Evolutionary conservation across 2,329 filamentous ascomycete genomes (phyloP), one percentile per base, ranked within the genome.

Genomic region (Ilyonectria destructans): DNA sequence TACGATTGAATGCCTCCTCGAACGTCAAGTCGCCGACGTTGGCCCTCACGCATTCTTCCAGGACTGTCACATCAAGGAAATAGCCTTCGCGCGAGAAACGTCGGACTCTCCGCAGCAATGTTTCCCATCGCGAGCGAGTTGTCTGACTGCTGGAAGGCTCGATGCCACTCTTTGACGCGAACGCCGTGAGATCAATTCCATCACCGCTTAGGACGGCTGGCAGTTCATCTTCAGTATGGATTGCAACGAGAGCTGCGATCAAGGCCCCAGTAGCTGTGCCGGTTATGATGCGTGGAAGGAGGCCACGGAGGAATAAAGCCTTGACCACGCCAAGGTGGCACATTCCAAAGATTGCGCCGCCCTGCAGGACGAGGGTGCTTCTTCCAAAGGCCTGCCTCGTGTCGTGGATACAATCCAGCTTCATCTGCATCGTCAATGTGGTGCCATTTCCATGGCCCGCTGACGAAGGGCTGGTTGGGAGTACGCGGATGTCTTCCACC

Each of bases 11-110:
- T 0, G 96, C 96, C 82, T 98, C 96, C 80, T 97, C 94, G 77
- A 98, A 98, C 0, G 95, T 98, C 69, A 97, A 79, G 75, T 97
- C 93, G 10, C 95, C 95, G 15, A 97, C 91, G 73, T 97, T 97
- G 15, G 91, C 90, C 65, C 92, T 88, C 15, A 98, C 92, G 73
- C 94, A 96, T 66, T 95, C 90, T 77, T 97, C 94, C 52, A 98
- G 82, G 10, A 97, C 91, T 46, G 88, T 89, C 4, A 94, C 90
- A 78, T 98, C 95, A 33, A 97, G 87, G 67, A 97, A 93, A 77
- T 97, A 94, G 0, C 95, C 95, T 73, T 95, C 92, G 45, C 85
- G 85, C 57, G 91, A 85, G 77, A 96, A 95, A 52, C 95, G 88
- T 62, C 84, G 85, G 10, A 93, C 77, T 54, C 94, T 89, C 31